Evolutionary conservation across 495 filamentous ascomycete species (phyloP), one percentile per base, ranked within the genome.

Genomic region (Talaromyces liani): DNA sequence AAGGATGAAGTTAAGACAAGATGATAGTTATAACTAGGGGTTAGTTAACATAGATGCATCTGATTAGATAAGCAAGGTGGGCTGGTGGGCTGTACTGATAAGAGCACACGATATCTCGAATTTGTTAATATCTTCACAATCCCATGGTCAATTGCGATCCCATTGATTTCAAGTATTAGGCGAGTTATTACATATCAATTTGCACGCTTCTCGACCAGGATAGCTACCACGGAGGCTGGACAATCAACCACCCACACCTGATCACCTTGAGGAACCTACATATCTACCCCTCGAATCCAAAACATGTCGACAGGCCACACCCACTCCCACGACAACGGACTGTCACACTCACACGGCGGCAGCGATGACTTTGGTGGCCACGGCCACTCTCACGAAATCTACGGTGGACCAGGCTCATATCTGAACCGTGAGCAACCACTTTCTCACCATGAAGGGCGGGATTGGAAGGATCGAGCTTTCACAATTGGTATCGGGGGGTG

Each of bases 401-500:
- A 97, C 71, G 90, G 93, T 72, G 93, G 94, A 0, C 94, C 94
- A 2, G 94, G 94, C 49, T 93, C 90, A 62, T 98, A 88, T 75
- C 73, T 92, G 7, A 88, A 87, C 63, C 88, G 93, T n/a, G 94
- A 98, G 80, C 91, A 93, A 88, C 93, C 92, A 34, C 85, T 98
- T 57, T 57, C 55, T 27, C n/a, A 57, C 6, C 83, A 92, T 65
- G 88, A 96, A 65, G 91, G 91, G 25, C 82, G 94, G 51, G 81
- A 92, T 75, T 98, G 92, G 92, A 83, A 83, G 47, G 92, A 97
- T 66, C 82, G 94, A 31, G 93, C 93, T 22, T 98, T 96, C 67
- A 98, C 94, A 18, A 80, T 98, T 64, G 94, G 94, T 25, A 98
- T 98, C 72, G 94, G 94, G 75, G 94, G 94, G 94, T 97, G 82